Base-by-base conservation (phyloP, 2,329 filamentous ascomycete species). In the Calonectria leucothoes region DNA sequence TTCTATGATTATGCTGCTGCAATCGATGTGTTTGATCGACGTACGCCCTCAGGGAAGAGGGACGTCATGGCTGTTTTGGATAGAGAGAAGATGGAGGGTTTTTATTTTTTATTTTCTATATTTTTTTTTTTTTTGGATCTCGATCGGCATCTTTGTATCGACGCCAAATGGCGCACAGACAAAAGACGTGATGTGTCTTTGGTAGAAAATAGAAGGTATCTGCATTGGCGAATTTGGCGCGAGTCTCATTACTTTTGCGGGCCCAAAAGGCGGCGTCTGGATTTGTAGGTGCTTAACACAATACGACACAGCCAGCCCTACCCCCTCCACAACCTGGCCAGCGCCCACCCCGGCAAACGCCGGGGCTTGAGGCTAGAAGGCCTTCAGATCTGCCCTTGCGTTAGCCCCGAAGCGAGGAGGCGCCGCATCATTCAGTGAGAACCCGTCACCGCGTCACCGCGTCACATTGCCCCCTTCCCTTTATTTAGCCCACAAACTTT, bases 361-460 rank as follows among this genome's bases (percentile, higher is more conserved):
- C 57, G 59, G 57, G 55, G 48, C 65, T 64, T 33, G 48, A 72
- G 65, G 29, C 57, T 65, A 68, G 70, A 64, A 55, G 55, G 37
- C 42, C 33, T 67, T 71, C 64, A 33, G 59, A 70, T 48, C 49
- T 42, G 45, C 69, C 63, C 33, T 71, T 71, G 69, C 61, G 52
- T 66, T 51, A 49, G 69, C 31, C 51, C 68, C 68, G 42, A 63
- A 51, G 55, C 42, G 31, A 49, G 42, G 25, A 69, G 35, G 68
- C 35, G 59, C 37, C 51, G 59, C 68, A 55, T 57, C 68, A 70
- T 49, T 66, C 45, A 27, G 37, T 8, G 55, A 48, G 45, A 69
- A 57, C 37, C 61, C 45, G 39, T 35, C 31, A 51, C 25, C 52
- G 27, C 52, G 29, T 39, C 49, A 61, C 27, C 11, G 14, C 42